Conservation (phyloP, 345 rosid genomes). For the Eucalyptus pumila region DNA sequence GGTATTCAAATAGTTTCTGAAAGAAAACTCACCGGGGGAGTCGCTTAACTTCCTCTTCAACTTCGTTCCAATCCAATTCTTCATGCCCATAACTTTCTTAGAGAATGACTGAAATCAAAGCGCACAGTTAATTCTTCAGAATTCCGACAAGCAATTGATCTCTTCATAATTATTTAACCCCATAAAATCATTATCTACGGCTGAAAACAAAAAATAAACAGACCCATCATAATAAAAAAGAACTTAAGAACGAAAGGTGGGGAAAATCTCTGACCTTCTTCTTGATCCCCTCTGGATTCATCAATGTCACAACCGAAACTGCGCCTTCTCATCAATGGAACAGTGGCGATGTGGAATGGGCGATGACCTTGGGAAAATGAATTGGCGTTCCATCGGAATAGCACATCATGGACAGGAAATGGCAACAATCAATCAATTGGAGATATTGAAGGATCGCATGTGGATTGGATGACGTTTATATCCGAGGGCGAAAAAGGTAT, state of each 20-base stretch:
- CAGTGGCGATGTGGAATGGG: background rate
- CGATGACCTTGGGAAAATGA: background rate
- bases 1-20: background rate
- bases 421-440: background rate
- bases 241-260: background rate
- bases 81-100: conserved; percentile 13
- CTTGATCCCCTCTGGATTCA: conserved; percentile 21
- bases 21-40: conserved; percentile 10
- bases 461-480: background rate
- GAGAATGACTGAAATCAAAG: conserved; percentile 16
- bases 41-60: background rate
- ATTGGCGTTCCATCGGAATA: background rate
- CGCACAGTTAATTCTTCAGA: background rate
- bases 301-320: conserved; percentile 3
- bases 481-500: background rate
- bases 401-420: background rate
- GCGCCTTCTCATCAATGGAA: background rate
- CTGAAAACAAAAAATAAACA: background rate
- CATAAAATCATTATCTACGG: background rate
- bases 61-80: conserved; percentile 14
- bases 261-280: background rate
- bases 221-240: background rate
- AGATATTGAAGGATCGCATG: background rate
- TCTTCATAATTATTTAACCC: background rate
- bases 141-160: background rate